Percentiles rank a stretch among this genome's conserved stretches.
These are phyloP conservation scores for Globisporangium spinosum DNA, from an alignment of 352 stramenopile genomes.

Conservation along the genomic window DNA sequence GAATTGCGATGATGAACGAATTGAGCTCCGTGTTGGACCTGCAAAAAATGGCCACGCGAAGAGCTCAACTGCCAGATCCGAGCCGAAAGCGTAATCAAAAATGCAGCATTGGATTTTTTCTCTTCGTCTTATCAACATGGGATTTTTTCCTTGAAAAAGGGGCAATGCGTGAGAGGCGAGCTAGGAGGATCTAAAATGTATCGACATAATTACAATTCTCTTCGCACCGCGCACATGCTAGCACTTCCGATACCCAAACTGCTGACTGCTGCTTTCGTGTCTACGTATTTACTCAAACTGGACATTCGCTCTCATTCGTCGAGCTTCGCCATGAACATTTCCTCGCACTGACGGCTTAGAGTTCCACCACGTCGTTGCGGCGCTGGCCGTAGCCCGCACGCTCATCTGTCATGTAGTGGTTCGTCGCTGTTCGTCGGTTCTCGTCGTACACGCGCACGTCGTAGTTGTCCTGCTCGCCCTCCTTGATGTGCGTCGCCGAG, in stretches of 20 bases:
- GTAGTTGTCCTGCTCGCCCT: slow-evolving; percentile 20
- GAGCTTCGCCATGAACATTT: neutral
- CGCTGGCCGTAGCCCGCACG: slow-evolving; percentile 37
- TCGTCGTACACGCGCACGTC: slow-evolving; percentile 40
- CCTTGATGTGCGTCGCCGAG: slow-evolving; percentile 45
- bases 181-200: slow-evolving; percentile 12
- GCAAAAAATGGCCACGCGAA: neutral
- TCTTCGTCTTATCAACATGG: neutral
- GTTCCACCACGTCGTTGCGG: slow-evolving; percentile 59
- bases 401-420: slow-evolving; percentile 52
- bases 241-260: neutral
- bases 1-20: neutral
- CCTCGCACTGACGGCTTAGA: slow-evolving; percentile 23
- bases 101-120: slow-evolving; percentile 6
- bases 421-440: slow-evolving; percentile 33
- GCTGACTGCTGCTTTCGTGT: neutral
- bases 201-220: slow-evolving; percentile 16
- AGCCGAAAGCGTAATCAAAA: slow-evolving; percentile 9
- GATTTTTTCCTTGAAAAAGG: neutral
- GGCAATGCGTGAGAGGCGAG: neutral
- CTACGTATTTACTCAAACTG: neutral
- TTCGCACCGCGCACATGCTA: neutral
- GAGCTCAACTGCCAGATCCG: slow-evolving; percentile 7
- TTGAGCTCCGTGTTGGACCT: too few species aligned
- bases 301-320: neutral